Evolutionary conservation across 1,284 basidiomycete genomes (phyloP), one percentile per base, ranked within the genome.

Genomic region (Mycosarcoma maydis): DNA sequence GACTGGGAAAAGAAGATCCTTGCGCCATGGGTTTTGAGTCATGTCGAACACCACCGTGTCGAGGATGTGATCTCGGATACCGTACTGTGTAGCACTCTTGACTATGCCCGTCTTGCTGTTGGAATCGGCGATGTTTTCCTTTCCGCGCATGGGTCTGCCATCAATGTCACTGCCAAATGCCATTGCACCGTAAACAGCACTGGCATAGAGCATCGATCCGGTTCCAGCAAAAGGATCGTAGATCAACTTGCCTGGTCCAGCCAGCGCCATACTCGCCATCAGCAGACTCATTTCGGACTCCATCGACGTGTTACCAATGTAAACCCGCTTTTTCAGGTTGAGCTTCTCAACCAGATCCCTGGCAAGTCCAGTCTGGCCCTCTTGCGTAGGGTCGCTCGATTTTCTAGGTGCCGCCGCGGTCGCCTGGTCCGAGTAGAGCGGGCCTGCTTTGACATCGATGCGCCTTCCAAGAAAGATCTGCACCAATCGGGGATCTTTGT

Each of bases 221-320:
- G 96, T 98, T 1, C 96, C 96, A 43, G 91, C 88, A 81, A 98
- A 99, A 0, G 96, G 96, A 80, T 99, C 96, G 75, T 98, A 98
- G 17, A 98, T 86, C 27, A 97, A 82, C 82, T 92, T 95, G 33
- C 93, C 93, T 2, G 92, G 89, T 3, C 89, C 86, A 0, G 94
- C 90, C 76, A 95, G 84, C 0, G 94, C 90, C 83, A 98, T 96
- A 73, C 94, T 94, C 7, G 94, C 94, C 92, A 98, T 96, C 32
- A 98, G 82, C 38, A 98, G 84, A 2, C 92, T 94, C 67, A 97
- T 90, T 79, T 97, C 93, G 1, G 94, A 88, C 76, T 98, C 94
- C 96, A 99, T 99, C 73, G 91, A 92, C 0, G 96, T 99, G 75
- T 96, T 99, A 9, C 96, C 95, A 80, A 89, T 98, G 80, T 92